phyloP scores from a whole-genome alignment of 2,329 filamentous ascomycete genomes.

The Chaetomium strumarium region DNA sequence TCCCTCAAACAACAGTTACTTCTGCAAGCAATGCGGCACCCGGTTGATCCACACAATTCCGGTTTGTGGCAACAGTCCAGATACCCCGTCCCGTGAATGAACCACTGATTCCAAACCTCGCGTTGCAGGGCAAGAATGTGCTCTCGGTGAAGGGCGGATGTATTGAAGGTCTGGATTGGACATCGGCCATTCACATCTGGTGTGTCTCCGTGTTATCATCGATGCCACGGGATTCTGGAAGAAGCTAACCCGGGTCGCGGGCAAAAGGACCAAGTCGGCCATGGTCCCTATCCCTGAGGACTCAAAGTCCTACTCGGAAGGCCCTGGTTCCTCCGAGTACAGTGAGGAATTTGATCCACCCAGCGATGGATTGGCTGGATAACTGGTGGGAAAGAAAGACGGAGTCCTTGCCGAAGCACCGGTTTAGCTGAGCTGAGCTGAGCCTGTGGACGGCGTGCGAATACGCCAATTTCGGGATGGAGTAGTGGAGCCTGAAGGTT shows the following conservation, averaged over 20 bases:
- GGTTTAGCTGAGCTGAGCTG: too few relatives aligned
- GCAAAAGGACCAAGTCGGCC: slow-evolving; percentile 54
- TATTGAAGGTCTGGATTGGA: slow-evolving; percentile 57
- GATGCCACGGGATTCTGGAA: neutral
- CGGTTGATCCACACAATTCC: slow-evolving; percentile 57
- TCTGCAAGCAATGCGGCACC: slow-evolving; percentile 61
- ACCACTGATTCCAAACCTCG: neutral
- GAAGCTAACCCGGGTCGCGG: neutral
- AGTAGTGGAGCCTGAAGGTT: too few relatives aligned
- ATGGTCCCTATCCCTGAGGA: slow-evolving; percentile 65
- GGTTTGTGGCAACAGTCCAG: slow-evolving; percentile 33
- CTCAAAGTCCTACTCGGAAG: slow-evolving; percentile 49
- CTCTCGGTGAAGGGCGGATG: slow-evolving; percentile 64
- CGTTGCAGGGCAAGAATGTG: slow-evolving; percentile 45
- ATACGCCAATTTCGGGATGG: too few relatives aligned
- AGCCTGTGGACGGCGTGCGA: too few relatives aligned
- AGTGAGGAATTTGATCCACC: slow-evolving; percentile 44
- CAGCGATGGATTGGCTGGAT: slow-evolving; percentile 9
- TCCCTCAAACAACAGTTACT: slow-evolving; percentile 43
- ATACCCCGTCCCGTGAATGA: neutral
- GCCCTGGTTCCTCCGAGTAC: slow-evolving; percentile 42
- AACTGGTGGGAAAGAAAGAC: too few relatives aligned
- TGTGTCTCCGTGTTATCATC: neutral
- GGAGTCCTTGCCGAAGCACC: too few relatives aligned
- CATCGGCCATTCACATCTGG: slow-evolving; percentile 58